Evolutionary conservation across 2,329 filamentous ascomycete genomes (phyloP), one percentile per base, ranked within the genome.

Genomic region (Magnaporthales sp.): DNA sequence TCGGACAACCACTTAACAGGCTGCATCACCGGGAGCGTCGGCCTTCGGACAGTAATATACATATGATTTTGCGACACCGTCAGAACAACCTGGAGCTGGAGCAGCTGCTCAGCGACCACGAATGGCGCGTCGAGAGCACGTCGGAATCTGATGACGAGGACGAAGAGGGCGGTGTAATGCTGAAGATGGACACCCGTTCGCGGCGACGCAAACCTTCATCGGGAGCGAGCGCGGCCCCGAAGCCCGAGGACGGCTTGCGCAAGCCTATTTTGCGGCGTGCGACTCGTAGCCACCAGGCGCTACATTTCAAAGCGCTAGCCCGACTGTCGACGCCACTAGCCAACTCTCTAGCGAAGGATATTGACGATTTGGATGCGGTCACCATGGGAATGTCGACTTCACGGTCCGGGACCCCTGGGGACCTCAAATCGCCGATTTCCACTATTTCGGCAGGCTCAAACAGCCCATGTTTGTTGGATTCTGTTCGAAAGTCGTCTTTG

Each of bases 21-120:
- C 46, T 66, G 29, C 63, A 62, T 51, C 62, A 68, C 68, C 64
- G 66, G 46, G 70, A 69, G 66, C 80, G 84, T 3, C 77, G 84
- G 26, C 82, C 80, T 1, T 86, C 84, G 0, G 83, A 79, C 4
- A 80, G 83, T 58, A 85, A 80, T 68, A 71, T 86, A 0, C 77
- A 79, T 51, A 73, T 80, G 10, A 67, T 78, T 8, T 75, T 76
- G 0, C 72, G 76, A 30, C 66, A 77, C 11, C 68, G 77, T 3
- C 71, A 74, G 64, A 74, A 75, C 13, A 73, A 67, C 2, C 29
- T 67, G 30, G 66, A 67, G 6, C 68, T 78, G 0, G 79, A 81
- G 13, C 74, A 76, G 19, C 76, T 73, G 3, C 66, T 60, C 29
- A 67, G 30, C 31, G 56, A 38, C 10, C 51, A 63, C 29, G 64